Evolutionary conservation across 345 rosid genomes (phyloP).

Genomic region (Citrus sp.): DNA sequence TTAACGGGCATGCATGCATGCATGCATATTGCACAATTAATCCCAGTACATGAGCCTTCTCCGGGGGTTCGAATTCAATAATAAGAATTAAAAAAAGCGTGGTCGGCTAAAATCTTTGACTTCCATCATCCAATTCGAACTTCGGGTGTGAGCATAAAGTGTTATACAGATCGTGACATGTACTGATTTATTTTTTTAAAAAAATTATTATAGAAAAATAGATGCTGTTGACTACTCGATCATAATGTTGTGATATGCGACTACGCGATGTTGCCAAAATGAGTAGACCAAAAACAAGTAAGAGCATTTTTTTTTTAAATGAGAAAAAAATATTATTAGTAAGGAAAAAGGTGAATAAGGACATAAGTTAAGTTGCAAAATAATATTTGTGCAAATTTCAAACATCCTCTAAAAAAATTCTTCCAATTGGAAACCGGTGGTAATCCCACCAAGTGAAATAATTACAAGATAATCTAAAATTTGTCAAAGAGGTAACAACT

Average conservation of each 20-base stretch:
- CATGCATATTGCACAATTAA: background rate
- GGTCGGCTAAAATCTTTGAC: background rate
- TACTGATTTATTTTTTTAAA: background rate
- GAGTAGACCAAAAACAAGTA: background rate
- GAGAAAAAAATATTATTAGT: no score
- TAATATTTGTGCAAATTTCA: no score
- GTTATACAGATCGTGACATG: background rate
- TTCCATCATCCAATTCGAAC: background rate
- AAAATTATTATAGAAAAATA: background rate
- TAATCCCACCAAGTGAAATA: no score
- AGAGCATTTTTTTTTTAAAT: background rate
- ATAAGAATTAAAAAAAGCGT: background rate
- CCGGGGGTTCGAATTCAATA: background rate
- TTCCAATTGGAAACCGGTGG: no score
- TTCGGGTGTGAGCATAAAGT: background rate
- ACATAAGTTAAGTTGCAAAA: no score
- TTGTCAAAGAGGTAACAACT: no score
- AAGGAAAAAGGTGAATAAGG: no score
- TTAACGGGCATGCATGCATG: background rate
- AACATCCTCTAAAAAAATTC: no score
- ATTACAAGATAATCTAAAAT: no score
- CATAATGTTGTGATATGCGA: no score
- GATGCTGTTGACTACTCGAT: background rate
- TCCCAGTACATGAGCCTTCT: background rate
- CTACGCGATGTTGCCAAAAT: no score